These are phyloP conservation scores for Tetrahymena borealis DNA, from an alignment of 73 alveolate species.

Conservation along the genomic window DNA sequence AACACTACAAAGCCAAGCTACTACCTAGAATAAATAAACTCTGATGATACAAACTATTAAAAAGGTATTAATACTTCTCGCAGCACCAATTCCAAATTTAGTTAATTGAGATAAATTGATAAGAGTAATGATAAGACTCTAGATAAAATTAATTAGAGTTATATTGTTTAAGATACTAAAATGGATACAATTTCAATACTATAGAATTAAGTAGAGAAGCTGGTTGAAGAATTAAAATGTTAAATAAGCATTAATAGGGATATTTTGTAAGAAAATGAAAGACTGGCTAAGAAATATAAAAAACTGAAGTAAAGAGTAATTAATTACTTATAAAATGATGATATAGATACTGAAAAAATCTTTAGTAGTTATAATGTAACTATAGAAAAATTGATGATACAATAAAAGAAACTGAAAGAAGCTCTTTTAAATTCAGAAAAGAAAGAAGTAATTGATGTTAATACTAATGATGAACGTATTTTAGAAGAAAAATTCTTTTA, in stretches of 20 bases:
- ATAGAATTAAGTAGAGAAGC: neutral
- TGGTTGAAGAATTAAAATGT: neutral
- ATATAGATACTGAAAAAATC: neutral
- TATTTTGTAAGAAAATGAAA: neutral
- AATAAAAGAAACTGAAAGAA: neutral
- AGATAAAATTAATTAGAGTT: neutral
- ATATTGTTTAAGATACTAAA: neutral
- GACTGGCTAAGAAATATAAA: neutral
- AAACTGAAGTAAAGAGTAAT: neutral
- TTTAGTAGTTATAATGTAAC: neutral
- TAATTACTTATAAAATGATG: neutral
- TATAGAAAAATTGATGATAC: neutral
- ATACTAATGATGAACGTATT: neutral
- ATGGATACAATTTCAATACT: neutral
- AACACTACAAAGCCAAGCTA: neutral
- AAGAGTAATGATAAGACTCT: neutral
- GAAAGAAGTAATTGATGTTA: neutral
- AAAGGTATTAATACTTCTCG: neutral
- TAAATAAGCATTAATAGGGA: neutral
- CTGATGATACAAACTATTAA: neutral
- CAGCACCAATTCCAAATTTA: neutral
- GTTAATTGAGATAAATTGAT: neutral
- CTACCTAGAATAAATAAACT: neutral
- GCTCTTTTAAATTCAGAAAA: neutral
- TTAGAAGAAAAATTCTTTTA: neutral